Evolutionary conservation across 495 filamentous ascomycete genomes (phyloP).

Genomic region (Neurospora intermedia): DNA sequence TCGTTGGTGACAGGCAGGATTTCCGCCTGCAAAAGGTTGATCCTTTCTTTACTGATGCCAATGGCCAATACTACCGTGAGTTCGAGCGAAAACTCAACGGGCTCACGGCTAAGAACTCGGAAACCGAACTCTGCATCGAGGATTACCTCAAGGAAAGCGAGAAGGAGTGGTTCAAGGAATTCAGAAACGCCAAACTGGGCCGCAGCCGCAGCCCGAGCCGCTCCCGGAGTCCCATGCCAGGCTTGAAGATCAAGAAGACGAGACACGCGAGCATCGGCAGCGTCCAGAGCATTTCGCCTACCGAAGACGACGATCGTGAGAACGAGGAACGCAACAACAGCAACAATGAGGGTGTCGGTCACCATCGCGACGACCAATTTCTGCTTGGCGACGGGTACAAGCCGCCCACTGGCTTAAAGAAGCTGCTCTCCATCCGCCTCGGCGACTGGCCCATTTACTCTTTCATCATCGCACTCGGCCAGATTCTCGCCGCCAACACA

Average conservation of each 20-base stretch:
- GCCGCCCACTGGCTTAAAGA: conserved; percentile 52
- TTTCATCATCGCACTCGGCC: conserved; percentile 55
- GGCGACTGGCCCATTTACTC: conserved; percentile 65
- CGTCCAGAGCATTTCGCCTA: conserved; percentile 22
- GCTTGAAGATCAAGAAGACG: conserved; percentile 11
- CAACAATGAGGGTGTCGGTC: conserved; percentile 12
- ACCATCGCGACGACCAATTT: conserved; percentile 37
- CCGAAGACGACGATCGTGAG: conserved; percentile 11
- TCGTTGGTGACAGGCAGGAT: conserved; percentile 15
- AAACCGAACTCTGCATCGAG: conserved; percentile 50
- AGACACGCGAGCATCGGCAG: conserved; percentile 17
- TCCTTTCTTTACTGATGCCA: conserved; percentile 53
- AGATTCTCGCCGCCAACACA: conserved; percentile 56
- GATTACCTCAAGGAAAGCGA: conserved; percentile 51
- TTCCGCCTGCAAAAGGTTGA: conserved; percentile 49
- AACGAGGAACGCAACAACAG: conserved; percentile 34
- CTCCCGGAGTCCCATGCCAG: conserved; percentile 3
- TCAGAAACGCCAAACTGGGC: conserved; percentile 40
- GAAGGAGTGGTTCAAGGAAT: conserved; percentile 51
- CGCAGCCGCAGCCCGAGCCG: conserved; percentile 12
- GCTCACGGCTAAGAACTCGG: conserved; percentile 46
- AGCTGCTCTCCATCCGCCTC: conserved; percentile 20
- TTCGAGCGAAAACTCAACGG: conserved; percentile 43
- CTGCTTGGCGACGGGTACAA: conserved; percentile 54
- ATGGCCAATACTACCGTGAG: conserved; percentile 42